Conservation (phyloP, 768 basidiomycete genomes). For the Lepiota subincarnata region DNA sequence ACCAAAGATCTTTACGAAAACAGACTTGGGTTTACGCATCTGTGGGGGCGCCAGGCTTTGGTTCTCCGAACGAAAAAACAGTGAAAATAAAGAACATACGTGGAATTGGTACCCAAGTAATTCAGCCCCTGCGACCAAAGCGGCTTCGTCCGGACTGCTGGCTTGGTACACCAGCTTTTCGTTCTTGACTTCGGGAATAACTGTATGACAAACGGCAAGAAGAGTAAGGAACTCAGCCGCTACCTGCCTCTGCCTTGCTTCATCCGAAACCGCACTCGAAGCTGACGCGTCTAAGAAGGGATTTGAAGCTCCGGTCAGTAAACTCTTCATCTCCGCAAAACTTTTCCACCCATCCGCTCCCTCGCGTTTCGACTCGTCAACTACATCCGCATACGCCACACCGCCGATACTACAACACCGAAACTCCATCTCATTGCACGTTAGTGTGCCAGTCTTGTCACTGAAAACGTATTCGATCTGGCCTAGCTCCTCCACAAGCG, state of each 20-base stretch:
- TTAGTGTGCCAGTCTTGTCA: conserved; percentile 93
- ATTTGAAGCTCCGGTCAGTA: conserved; percentile 49
- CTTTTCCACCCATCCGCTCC: conserved; percentile 69
- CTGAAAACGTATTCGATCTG: conserved; percentile 97
- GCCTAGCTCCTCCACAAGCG: conserved; percentile 95
- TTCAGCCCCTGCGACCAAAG: conserved; percentile 92
- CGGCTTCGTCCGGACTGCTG: conserved; percentile 96
- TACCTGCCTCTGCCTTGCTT: conserved; percentile 39
- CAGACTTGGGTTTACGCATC: conserved; percentile 95
- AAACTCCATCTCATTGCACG: conserved; percentile 99
- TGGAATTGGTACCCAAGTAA: conserved; percentile 90
- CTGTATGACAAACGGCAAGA: conserved; percentile 95
- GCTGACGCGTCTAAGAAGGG: conserved; percentile 54
- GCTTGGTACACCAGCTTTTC: conserved; percentile 95
- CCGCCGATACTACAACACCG: conserved; percentile 86
- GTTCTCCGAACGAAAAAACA: background rate
- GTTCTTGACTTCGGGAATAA: conserved; percentile 88
- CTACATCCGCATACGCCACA: conserved; percentile 82
- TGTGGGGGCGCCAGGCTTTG: conserved; percentile 25
- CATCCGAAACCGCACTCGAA: conserved; percentile 28
- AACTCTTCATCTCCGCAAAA: conserved; percentile 65
- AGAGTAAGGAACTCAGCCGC: conserved; percentile 74
- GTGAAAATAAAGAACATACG: conserved; percentile 44
- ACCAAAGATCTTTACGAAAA: conserved; percentile 81
- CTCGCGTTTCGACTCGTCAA: conserved; percentile 82